Evolutionary conservation across 768 basidiomycete genomes (phyloP).

Genomic region (Rhodotorula babjevae): DNA sequence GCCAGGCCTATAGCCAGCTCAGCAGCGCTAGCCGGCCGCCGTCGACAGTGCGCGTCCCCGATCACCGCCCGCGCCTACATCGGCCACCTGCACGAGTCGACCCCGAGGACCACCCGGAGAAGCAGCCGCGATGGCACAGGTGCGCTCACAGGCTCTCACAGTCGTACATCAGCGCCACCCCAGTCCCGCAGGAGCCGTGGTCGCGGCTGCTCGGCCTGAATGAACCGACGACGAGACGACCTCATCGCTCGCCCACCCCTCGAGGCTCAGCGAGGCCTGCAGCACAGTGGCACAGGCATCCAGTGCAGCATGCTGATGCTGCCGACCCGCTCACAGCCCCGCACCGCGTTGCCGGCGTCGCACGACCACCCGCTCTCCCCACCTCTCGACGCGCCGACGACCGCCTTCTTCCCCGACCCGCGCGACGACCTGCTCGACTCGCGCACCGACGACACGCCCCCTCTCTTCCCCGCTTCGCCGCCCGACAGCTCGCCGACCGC

Average conservation of each 20-base stretch:
- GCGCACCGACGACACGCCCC: not conserved
- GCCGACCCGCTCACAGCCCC: not conserved
- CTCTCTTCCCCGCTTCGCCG: constrained; percentile 10
- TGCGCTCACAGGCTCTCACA: not conserved
- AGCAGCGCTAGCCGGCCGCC: too few relatives aligned
- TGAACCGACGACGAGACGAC: too few relatives aligned
- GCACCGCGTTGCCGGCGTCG: not conserved
- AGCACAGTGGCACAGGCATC: too few relatives aligned
- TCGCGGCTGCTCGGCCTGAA: too few relatives aligned
- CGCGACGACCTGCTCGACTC: not conserved
- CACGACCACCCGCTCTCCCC: constrained; percentile 23
- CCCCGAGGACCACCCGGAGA: too few relatives aligned
- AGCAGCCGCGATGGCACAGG: not conserved
- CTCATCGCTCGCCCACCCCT: too few relatives aligned
- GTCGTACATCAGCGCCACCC: too few relatives aligned
- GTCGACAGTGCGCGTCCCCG: too few relatives aligned
- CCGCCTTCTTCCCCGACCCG: constrained; percentile 1
- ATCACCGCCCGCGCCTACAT: not conserved
- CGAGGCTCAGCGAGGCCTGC: too few relatives aligned
- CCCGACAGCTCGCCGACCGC: not conserved
- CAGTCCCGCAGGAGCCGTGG: too few relatives aligned
- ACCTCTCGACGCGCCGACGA: constrained; percentile 7
- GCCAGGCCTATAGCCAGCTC: too few relatives aligned
- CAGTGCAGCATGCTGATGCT: not conserved
- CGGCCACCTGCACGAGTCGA: not conserved